Percentiles rank a stretch among this genome's conserved stretches.
Conservation (phyloP, 768 basidiomycete genomes). For the Leccinum longicurvipes region DNA sequence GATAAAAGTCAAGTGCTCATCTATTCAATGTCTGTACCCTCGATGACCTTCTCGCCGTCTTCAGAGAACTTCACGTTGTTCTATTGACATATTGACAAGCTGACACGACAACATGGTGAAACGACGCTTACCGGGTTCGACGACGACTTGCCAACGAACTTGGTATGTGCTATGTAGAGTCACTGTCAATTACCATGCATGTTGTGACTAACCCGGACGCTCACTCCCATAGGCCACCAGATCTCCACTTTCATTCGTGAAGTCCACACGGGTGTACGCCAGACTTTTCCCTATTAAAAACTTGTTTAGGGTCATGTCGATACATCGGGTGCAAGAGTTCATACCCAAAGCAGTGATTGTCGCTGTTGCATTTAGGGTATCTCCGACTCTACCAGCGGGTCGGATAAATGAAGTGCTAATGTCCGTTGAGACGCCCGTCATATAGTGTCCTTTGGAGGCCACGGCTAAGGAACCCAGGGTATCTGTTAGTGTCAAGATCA, state of each 20-base stretch:
- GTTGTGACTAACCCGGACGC: slow-evolving; percentile 20
- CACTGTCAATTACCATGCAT: neutral
- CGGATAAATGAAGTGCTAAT: slow-evolving; percentile 75
- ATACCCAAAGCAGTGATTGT: slow-evolving; percentile 68
- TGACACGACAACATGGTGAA: neutral
- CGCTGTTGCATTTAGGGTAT: slow-evolving; percentile 61
- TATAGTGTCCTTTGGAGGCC: slow-evolving; percentile 75
- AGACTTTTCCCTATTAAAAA: slow-evolving; percentile 61
- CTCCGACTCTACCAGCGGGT: slow-evolving; percentile 70
- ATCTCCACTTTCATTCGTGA: slow-evolving; percentile 59
- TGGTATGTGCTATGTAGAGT: slow-evolving; percentile 65
- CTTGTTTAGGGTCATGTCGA: neutral
- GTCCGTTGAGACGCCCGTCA: slow-evolving; percentile 88
- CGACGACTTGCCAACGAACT: slow-evolving; percentile 73
- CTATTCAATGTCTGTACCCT: slow-evolving; percentile 39
- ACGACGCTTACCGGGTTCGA: slow-evolving; percentile 36
- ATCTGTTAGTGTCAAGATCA: slow-evolving; percentile 79
- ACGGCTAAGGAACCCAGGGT: slow-evolving; percentile 84
- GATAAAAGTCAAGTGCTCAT: neutral
- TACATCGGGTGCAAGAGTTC: neutral
- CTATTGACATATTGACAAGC: slow-evolving; percentile 32
- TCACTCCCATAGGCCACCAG: slow-evolving; percentile 80
- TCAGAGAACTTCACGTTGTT: slow-evolving; percentile 75
- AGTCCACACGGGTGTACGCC: slow-evolving; percentile 80
- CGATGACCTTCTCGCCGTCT: slow-evolving; percentile 69